These are phyloP conservation scores for Coemansia sp. DNA, from an alignment of 192 early-diverging fungal genomes.

Conservation along the genomic window DNA sequence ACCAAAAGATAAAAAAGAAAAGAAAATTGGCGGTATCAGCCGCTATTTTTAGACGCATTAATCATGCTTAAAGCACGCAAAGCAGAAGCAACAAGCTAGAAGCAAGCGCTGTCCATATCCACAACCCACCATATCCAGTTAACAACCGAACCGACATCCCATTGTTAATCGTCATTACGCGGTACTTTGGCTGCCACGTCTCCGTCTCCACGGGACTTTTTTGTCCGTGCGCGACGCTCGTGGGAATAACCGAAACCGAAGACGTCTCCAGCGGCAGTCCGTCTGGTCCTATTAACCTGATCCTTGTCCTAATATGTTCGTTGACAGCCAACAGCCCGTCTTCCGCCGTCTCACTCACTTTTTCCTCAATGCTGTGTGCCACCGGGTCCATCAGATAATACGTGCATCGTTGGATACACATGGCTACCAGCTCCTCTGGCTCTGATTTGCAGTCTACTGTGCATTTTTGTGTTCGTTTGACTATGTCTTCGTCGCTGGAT, in stretches of 20 bases:
- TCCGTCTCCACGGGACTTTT: neutral
- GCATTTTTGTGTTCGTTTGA: constrained; percentile 46
- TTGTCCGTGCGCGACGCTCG: neutral
- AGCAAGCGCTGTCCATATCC: neutral
- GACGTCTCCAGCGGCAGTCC: constrained; percentile 35
- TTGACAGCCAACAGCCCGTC: constrained; percentile 26
- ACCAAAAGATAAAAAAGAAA: constrained; percentile 2
- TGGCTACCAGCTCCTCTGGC: constrained; percentile 37
- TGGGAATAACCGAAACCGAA: neutral
- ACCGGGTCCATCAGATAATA: constrained; percentile 43
- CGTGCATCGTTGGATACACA: constrained; percentile 51
- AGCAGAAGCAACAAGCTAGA: neutral
- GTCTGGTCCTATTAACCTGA: constrained; percentile 50
- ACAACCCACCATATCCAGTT: neutral
- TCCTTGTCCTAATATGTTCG: constrained; percentile 28
- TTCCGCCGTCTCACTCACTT: constrained; percentile 2
- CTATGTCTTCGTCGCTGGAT: constrained; percentile 27
- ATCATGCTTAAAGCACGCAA: neutral
- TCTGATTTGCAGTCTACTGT: constrained; percentile 33
- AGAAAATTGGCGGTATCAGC: neutral
- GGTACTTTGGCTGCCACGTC: constrained; percentile 22
- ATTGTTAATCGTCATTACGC: constrained; percentile 7
- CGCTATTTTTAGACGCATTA: neutral
- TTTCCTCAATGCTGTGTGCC: constrained; percentile 12
- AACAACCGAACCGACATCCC: neutral